A percentile compares a stretch with the other conserved stretches of the same genome.
Conservation (phyloP, 768 basidiomycete genomes). For the Filobasidium wieringae region DNA sequence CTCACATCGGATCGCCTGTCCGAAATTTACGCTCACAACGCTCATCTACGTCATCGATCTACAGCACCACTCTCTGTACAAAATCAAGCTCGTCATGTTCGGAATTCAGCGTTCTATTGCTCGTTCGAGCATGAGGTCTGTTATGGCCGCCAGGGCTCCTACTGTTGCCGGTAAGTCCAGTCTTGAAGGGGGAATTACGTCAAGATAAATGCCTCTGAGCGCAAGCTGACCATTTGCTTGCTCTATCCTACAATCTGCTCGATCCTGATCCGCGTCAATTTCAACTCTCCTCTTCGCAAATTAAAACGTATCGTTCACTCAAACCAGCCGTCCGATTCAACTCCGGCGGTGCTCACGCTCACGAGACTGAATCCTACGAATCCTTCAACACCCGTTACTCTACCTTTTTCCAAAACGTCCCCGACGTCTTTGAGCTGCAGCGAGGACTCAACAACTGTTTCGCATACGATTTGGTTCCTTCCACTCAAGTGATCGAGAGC, state of each 20-base stretch:
- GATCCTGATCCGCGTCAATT: neutral
- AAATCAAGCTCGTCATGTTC: slow-evolving; percentile 2
- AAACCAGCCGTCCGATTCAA: slow-evolving; percentile 23
- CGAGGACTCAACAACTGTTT: slow-evolving; percentile 99
- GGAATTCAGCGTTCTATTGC: slow-evolving; percentile 11
- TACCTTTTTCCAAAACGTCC: slow-evolving; percentile 78
- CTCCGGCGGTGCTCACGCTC: slow-evolving; percentile 44
- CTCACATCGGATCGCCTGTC: too few species aligned
- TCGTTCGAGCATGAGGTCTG: slow-evolving; percentile 7
- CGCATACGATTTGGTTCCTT: slow-evolving; percentile 63
- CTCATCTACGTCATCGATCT: too few species aligned
- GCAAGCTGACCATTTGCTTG: neutral
- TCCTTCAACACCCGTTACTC: slow-evolving; percentile 89
- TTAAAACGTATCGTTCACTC: neutral
- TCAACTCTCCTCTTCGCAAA: neutral
- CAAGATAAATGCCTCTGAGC: neutral
- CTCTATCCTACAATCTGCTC: neutral
- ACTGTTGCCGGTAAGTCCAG: slow-evolving; percentile 6
- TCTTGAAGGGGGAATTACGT: neutral
- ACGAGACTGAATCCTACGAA: slow-evolving; percentile 85
- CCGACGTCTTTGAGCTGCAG: slow-evolving; percentile 97
- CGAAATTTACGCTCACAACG: too few species aligned
- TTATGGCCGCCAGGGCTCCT: slow-evolving; percentile 3
- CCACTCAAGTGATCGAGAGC: slow-evolving; percentile 33
- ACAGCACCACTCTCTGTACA: too few species aligned